Conservation (phyloP, 139 green algal genomes). For the Monoraphidium neglectum region DNA sequence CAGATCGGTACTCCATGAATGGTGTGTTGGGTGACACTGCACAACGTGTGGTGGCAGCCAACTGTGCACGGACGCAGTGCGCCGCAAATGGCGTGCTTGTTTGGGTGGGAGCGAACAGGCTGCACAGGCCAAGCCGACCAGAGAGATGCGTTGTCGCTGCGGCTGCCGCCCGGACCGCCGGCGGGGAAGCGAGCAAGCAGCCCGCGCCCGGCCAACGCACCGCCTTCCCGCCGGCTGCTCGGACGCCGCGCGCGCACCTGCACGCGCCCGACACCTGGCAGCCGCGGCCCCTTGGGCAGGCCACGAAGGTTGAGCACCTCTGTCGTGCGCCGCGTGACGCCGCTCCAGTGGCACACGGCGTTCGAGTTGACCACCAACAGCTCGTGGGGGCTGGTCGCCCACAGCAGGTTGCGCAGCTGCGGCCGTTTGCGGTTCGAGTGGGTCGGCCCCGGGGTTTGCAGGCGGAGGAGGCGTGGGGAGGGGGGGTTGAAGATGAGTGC, state of each 20-base stretch:
- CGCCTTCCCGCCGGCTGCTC: too few species aligned
- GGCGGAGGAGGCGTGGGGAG: neutral
- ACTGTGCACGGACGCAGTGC: neutral
- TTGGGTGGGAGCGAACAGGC: neutral
- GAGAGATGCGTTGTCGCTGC: neutral
- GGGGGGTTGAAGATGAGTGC: too few species aligned
- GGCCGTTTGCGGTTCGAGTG: neutral
- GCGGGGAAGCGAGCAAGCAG: neutral
- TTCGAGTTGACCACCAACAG: neutral
- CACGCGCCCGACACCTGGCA: slow-evolving; percentile 41
- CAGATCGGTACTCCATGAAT: too few species aligned
- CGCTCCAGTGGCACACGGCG: slow-evolving; percentile 6
- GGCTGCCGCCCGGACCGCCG: neutral
- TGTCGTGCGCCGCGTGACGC: neutral
- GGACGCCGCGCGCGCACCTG: slow-evolving; percentile 52
- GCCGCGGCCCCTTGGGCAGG: neutral
- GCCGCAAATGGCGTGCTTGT: neutral
- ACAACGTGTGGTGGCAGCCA: too few species aligned
- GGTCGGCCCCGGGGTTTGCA: neutral
- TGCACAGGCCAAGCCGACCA: neutral
- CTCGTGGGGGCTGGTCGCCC: neutral
- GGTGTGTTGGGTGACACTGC: too few species aligned
- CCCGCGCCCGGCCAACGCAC: neutral
- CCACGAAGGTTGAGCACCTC: slow-evolving; percentile 38
- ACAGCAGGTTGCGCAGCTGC: neutral